These are phyloP conservation scores for Aspergillus aculeatinus DNA, from an alignment of 2,329 filamentous ascomycete species.

Conservation along the genomic window DNA sequence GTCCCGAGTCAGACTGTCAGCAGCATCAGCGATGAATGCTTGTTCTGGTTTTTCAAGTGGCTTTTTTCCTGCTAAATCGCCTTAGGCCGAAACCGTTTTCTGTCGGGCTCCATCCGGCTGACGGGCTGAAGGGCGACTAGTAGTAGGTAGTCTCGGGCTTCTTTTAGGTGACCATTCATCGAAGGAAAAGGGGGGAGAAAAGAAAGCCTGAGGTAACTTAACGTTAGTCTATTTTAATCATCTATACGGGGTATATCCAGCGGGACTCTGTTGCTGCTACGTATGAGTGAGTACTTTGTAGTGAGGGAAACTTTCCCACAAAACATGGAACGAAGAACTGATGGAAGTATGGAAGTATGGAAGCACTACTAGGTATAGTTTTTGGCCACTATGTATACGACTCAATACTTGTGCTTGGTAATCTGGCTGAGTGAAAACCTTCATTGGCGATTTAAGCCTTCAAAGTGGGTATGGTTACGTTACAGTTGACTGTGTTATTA, in stretches of 20 bases:
- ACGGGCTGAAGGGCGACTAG: slow-evolving; percentile 11
- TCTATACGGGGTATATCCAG: not conserved
- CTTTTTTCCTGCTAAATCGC: slow-evolving; percentile 1
- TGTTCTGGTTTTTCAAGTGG: slow-evolving; percentile 2
- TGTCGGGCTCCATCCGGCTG: slow-evolving; percentile 22
- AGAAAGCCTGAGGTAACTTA: not conserved
- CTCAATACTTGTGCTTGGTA: not conserved
- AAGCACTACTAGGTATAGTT: no score
- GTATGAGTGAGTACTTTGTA: no score
- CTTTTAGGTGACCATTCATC: not conserved
- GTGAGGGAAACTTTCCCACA: no score
- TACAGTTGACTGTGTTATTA: not conserved
- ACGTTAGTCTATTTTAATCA: no score
- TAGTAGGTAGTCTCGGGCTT: slow-evolving; percentile 3
- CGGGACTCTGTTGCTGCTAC: not conserved
- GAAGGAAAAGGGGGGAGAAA: not conserved
- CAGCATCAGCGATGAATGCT: slow-evolving; percentile 3
- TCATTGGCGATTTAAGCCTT: not conserved
- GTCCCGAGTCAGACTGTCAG: not conserved
- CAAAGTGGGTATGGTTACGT: not conserved
- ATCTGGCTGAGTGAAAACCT: not conserved
- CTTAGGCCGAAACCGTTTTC: slow-evolving; percentile 23
- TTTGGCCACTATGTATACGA: no score
- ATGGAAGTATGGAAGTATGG: no score
- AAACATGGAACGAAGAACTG: no score